Evolutionary conservation across 352 stramenopile species (phyloP), one percentile per base, ranked within the genome.

Genomic region (Thalassiosira hispida): DNA sequence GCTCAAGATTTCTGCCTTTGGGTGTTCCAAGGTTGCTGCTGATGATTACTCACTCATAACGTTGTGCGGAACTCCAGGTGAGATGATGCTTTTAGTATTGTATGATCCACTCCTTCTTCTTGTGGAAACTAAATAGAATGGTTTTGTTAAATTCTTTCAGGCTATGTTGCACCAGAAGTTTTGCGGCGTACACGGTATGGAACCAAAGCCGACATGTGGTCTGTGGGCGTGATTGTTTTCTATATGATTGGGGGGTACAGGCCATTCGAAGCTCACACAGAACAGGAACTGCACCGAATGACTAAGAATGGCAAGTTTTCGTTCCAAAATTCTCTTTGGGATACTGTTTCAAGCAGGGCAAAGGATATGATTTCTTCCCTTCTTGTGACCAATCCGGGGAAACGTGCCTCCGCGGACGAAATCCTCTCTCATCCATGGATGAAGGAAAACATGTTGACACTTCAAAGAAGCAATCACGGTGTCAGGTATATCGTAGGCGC

Each of bases 161-260:
- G 95, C 2, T 98, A 98, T 79, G 91, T 98, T 1, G 95, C 95
- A 1, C 96, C 96, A 0, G 96, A 99, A 89, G 98, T 99, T 64
- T 85, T 99, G 49, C 92, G 82, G 77, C 85, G 87, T 5, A 88
- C 86, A 27, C 71, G 91, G 72, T 98, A 98, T 74, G 94, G 95
- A 29, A 89, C 89, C 5, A 91, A 96, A 73, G 92, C 95, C 6
- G 95, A 97, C 73, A 91, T 97, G 55, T 98, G 94, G 93, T 95
- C 90, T 74, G 88, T 97, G 35, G 95, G 96, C 0, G 95, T 98
- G 29, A 97, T 98, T 18, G 35, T 84, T 2, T 92, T 85, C 65
- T 81, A 90, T 33, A 52, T 92, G 2, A 49, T 94, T 0, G 84
- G 82, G 33, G 90, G 97, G 25, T 98, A 98, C 74, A 94, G 96